phyloP scores from a whole-genome alignment of 371 early-diverging fungal genomes.

The Actinomucor elegans region DNA sequence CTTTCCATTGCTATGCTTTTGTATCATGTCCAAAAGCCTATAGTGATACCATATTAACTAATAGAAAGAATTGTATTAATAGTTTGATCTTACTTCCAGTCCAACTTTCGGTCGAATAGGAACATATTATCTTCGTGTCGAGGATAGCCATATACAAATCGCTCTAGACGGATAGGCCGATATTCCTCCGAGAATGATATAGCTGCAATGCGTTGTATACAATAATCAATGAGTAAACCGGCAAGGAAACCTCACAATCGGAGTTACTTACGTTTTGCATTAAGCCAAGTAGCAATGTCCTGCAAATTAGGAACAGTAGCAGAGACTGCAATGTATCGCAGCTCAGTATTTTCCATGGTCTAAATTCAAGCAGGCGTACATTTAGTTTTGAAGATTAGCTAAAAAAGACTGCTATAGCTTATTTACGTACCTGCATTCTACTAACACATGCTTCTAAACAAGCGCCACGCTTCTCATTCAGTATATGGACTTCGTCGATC shows the following conservation, averaged over 20 bases:
- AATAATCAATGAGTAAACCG: too few relatives aligned
- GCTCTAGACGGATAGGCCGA: slow-evolving; percentile 72
- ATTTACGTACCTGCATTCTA: slow-evolving; percentile 43
- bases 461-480: slow-evolving; percentile 51
- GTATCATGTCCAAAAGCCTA: slow-evolving; percentile 64
- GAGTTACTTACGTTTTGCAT: slow-evolving; percentile 35
- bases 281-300: slow-evolving; percentile 77
- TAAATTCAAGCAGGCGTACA: too few relatives aligned
- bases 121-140: slow-evolving; percentile 48
- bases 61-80: background rate
- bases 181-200: slow-evolving; percentile 73
- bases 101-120: slow-evolving; percentile 63
- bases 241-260: too few relatives aligned
- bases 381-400: too few relatives aligned
- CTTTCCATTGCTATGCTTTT: slow-evolving; percentile 52
- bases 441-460: slow-evolving; percentile 57
- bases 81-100: slow-evolving; percentile 54
- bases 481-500: slow-evolving; percentile 61
- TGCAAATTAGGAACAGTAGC: slow-evolving; percentile 88
- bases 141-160: slow-evolving; percentile 61
- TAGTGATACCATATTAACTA: background rate
- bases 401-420: too few relatives aligned
- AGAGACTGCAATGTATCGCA: slow-evolving; percentile 69
- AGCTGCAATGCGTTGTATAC: too few relatives aligned
- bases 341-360: slow-evolving; percentile 23